Evolutionary conservation across 345 rosid species (phyloP), one percentile per base, ranked within the genome.

Genomic region (Geranium rotundifolium): DNA sequence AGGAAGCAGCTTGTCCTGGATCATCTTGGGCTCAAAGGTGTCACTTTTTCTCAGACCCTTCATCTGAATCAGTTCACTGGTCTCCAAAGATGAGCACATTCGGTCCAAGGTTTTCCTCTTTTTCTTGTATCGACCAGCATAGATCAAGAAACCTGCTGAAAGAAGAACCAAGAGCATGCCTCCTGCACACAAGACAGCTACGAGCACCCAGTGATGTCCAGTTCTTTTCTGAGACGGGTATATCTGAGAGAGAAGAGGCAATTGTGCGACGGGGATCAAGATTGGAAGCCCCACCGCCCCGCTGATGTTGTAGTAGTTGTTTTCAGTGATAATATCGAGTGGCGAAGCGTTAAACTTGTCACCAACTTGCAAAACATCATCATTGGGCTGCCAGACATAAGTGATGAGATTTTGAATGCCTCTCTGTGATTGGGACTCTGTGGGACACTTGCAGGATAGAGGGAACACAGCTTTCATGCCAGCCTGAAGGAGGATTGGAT

Each of bases 361-460:
- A 20, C 81, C 77, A n/a, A 86, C 75, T 13, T 69, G 29, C 7
- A 52, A 17, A 60, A 81, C 73, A 67, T 65, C 66, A 56, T 83
- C 88, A 23, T 55, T 67, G 34, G 73, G 77, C 58, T 76, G 85
- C 86, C 86, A 81, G 1, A 81, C 82, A 54, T 81, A 83, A 55
- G 84, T 81, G 58, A 83, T 75, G 15, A 80, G 71, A 69, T 62
- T 58, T 2, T 63, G 50, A 56, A 78, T 75, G 52, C 81, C 85
- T 31, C 68, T 68, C 63, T 70, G 63, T 50, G 17, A 17, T 4
- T 71, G 73, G 8, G 65, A 46, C 57, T 60, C 67, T 0, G 83
- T 78, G 65, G 87, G 89, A 74, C 89, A 83, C 73, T 78, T 80
- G 54, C 92, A 86, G 64, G 78, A 69, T 77, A 83, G 64, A 65